Base-by-base conservation (phyloP, 164 flowering plant genomes). In the Umbilicus rupestris region DNA sequence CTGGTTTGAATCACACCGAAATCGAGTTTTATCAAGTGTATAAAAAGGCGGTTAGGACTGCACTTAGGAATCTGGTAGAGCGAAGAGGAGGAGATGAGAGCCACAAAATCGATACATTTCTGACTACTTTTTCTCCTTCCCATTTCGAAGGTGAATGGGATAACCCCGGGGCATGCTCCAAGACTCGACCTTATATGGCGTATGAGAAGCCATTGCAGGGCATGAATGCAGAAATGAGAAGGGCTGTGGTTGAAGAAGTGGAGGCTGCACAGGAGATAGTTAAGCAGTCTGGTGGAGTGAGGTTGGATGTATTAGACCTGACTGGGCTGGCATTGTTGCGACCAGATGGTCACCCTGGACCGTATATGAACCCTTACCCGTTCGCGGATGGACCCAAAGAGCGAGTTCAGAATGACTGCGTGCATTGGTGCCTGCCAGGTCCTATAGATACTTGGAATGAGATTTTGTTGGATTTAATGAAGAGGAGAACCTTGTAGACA, bases 101-200 rank as follows among this genome's bases (percentile, higher is more conserved):
- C 0, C 70, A 62, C 15, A 69, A 39, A 39, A 69, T 78, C 19
- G 78, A 77, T 72, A 87, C 83, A 0, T 20, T 90, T 29, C 73
- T 93, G 69, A 83, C 92, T 0, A 86, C 96, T 19, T 93, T 90
- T 69, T 79, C 98, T 19, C 97, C 98, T 30, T 65, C 87, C 0
- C 97, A 90, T 81, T 93, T 90, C 55, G 96, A 93, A 71, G 98
- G 98, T 1, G 90, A 87, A 0, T 93, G 98, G 98, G 98, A 93
- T 59, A 84, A 87, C 75, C 76, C 80, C 0, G 97, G 91, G 46
- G 86, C 94, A 2, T 93, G 98, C 75, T 73, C 89, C 0, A 86
- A 77, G 73, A 82, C 80, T 24, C 57, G 67, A 78, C 97, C 98
- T n/a, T 90, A 70, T 44, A 46, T 66, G 49, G 86, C 75, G 17